Base-by-base conservation (phyloP, 2,329 filamentous ascomycete genomes). In the Ceratocystis cacaofunesta region DNA sequence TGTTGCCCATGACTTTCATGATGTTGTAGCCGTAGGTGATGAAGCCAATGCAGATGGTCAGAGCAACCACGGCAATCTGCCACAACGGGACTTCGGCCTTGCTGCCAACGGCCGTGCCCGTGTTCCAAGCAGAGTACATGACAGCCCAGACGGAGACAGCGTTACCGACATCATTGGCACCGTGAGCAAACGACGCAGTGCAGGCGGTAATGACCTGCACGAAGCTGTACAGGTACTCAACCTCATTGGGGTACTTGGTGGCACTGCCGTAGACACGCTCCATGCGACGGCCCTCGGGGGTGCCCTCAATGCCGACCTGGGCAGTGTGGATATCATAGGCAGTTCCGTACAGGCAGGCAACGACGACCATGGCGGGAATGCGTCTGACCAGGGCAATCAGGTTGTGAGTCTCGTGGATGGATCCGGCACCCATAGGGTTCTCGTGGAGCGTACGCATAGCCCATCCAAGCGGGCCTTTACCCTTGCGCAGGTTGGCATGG, bases 1-100 rank as follows among this genome's bases (percentile, higher is more conserved):
- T 88, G 80, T 90, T 91, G 64, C 88, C 88, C 87, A 90, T 90
- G 75, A 88, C 85, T 77, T 88, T 89, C 87, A 90, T 90, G 76
- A 90, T 90, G 78, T 90, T 90, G 78, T 90, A 90, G 8, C 87
- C 88, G 71, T 90, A 90, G 15, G 87, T 90, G 72, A 85, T 78
- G 66, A 90, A 79, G 70, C 87, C 88, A 52, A 85, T 68, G 60
- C 80, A 88, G 72, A 90, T 85, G 48, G 78, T 83, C 1, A 78
- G 73, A 30, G 84, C 79, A 12, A 88, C 77, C 19, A 91, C 85
- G 62, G 85, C 88, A 65, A 92, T 80, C 75, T 90, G 87, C 89
- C 89, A 92, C 58, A 88, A 72, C 2, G 86, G 85, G 0, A 92
- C 88, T 0, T 80, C 74, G 2, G 84, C 82, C 76, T 89, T 88